Base-by-base conservation (phyloP, 2,329 filamentous ascomycete genomes). In the Talaromyces marneffei region DNA sequence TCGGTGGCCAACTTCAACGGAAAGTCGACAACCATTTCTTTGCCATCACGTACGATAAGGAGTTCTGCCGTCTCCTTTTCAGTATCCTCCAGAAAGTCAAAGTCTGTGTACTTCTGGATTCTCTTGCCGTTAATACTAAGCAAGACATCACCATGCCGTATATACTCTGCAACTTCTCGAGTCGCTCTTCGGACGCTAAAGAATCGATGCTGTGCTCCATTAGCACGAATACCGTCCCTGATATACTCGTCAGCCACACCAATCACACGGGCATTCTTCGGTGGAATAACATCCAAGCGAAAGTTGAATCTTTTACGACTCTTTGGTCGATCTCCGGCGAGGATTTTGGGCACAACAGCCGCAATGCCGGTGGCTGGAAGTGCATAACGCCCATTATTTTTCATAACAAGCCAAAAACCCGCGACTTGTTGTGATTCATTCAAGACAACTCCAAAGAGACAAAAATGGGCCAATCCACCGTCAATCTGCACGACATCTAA, bases 201-300 rank as follows among this genome's bases (percentile, higher is more conserved):
- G 20, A 60, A 60, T 46, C 58, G 50, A 55, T 60, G 58, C 18
- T 60, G 58, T 10, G 58, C 58, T n/a, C 58, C 58, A 31, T 60
- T 60, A 3, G 31, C 50, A 27, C 58, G 48, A 10, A 60, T 12
- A 16, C 58, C 58, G 16, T 37, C 33, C 10, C 7, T 20, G 14
- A 60, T 60, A 60, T 60, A 46, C 20, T 48, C 58, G 37, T 60
- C 58, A 16, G 20, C 6, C 31, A 60, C 58, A 27, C 58, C 58
- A 18, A 60, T 46, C 4, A 55, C 40, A 27, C 58, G 58, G 8
- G 58, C 58, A 55, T 60, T 52, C 23, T 60, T 60, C 6, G 58
- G 39, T 18, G 20, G 50, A 40, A 60, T 54, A 3, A 46, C 7
- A 27, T 60, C 44, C 12, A 54, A 4, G 14, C 58, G 48, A 23